These are phyloP conservation scores for Aspergillus fumigatus DNA, from an alignment of 2,329 filamentous ascomycete species.

Conservation along the genomic window DNA sequence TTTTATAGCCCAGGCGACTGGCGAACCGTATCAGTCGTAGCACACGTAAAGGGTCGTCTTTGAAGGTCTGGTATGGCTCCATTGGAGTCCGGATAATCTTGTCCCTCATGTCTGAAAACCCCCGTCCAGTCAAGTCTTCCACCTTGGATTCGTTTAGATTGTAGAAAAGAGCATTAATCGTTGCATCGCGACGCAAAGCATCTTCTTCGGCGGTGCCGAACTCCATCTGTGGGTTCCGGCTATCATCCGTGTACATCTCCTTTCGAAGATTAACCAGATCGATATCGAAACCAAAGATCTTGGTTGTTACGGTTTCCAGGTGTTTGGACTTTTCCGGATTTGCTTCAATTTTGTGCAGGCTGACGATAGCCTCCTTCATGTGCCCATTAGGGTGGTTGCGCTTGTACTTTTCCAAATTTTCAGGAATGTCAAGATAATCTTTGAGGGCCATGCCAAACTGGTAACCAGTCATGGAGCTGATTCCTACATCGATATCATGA, in stretches of 20 bases:
- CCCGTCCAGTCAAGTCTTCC: slow-evolving; percentile 76
- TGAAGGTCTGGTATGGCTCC: slow-evolving; percentile 86
- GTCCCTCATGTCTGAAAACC: slow-evolving; percentile 67
- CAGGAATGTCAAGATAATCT: slow-evolving; percentile 37
- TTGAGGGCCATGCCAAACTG: slow-evolving; percentile 44
- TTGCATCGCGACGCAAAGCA: slow-evolving; percentile 82
- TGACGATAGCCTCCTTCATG: slow-evolving; percentile 63
- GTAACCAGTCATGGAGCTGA: slow-evolving; percentile 47
- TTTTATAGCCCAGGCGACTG: slow-evolving; percentile 73
- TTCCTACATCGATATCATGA: slow-evolving; percentile 47
- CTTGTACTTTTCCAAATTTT: slow-evolving; percentile 41
- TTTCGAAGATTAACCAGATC: slow-evolving; percentile 93
- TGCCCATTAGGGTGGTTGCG: slow-evolving; percentile 43
- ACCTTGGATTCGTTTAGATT: slow-evolving; percentile 75
- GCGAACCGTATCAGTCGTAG: slow-evolving; percentile 86
- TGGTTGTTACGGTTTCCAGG: slow-evolving; percentile 83
- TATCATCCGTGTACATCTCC: slow-evolving; percentile 85
- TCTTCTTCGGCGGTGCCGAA: slow-evolving; percentile 92
- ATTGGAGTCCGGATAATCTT: slow-evolving; percentile 79
- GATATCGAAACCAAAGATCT: slow-evolving; percentile 78
- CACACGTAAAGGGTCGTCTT: slow-evolving; percentile 85
- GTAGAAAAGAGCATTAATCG: slow-evolving; percentile 93
- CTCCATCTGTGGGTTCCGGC: slow-evolving; percentile 85
- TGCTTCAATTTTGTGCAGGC: slow-evolving; percentile 79
- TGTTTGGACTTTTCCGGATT: slow-evolving; percentile 98